These are phyloP conservation scores for Chytriomyces hyalinus DNA, from an alignment of 192 early-diverging fungal genomes.

Conservation along the genomic window DNA sequence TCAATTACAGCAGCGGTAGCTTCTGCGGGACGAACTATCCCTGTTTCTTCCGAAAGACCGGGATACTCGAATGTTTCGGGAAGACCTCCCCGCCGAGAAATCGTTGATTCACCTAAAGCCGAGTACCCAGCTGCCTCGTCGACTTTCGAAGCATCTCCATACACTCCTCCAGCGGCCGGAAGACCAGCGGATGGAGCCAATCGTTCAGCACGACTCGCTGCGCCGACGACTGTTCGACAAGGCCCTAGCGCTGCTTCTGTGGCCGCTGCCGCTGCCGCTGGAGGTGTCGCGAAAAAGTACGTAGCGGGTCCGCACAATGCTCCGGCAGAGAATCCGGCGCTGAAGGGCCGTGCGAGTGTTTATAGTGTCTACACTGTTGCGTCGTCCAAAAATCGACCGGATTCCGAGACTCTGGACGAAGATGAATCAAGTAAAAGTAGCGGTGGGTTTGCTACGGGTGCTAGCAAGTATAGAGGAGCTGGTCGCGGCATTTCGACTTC, in stretches of 20 bases:
- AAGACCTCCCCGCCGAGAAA: background rate
- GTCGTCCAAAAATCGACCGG: background rate
- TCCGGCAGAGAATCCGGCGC: background rate
- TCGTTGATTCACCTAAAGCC: too few relatives aligned
- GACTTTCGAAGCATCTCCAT: too few relatives aligned
- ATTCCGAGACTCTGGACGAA: background rate
- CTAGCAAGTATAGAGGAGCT: background rate
- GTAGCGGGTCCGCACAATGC: constrained; percentile 25
- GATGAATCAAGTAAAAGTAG: background rate
- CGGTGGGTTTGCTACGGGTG: background rate
- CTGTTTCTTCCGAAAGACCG: background rate
- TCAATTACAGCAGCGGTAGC: background rate
- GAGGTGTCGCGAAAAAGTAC: constrained; percentile 4
- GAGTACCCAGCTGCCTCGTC: too few relatives aligned
- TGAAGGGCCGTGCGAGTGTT: background rate
- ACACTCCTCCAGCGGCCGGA: too few relatives aligned
- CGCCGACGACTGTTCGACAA: background rate
- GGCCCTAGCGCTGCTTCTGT: background rate
- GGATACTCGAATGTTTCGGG: background rate
- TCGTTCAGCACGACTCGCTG: too few relatives aligned
- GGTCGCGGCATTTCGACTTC: background rate
- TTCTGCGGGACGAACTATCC: background rate
- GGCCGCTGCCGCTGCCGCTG: background rate
- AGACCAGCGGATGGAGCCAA: too few relatives aligned
- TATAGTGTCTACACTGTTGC: constrained; percentile 19